Base-by-base conservation (phyloP, 495 filamentous ascomycete genomes). In the Penicillium coffeae region DNA sequence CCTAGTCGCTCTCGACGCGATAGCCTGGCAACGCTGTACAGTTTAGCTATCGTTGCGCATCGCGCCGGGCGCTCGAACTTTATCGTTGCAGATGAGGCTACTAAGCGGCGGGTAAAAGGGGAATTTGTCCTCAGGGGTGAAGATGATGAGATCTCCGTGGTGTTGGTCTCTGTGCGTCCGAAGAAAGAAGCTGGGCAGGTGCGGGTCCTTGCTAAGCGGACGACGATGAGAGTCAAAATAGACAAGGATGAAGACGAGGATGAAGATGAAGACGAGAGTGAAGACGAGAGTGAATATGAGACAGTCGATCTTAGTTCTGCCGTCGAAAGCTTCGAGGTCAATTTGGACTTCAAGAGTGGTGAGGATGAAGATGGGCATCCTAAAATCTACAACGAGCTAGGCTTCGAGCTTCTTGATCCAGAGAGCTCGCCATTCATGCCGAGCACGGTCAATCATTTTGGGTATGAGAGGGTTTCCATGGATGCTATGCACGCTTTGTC, bases 1-100 rank as follows among this genome's bases (percentile, higher is more conserved):
- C 25, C 25, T 10, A 21, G 33, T 8, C 2, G 14, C 14, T n/a
- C n/a, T 1, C 40, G 41, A 3, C 21, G 38, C 7, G 45, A 53
- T 37, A 53, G 38, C 34, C 38, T 42, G 41, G 43, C 45, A 13
- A 53, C 47, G 18, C 30, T 53, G n/a, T 53, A 48, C n/a, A 44
- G 38, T 0, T 21, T 53, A 13, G 50, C 50, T 3, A 30, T 48
- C 21, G 27, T 48, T 15, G 50, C 50, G 0, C 21, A 48, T 27
- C 38, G 45, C 2, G 30, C 38, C 13, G 45, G 50, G n/a, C 21
- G 32, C 16, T 32, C 38, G 13, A 22, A 34, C 21, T 53, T 53
- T 14, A 15, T 48, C 7, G 39, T 53, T 7, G 45, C 39, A 22
- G 51, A 48, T 45, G 19, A 42, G 10, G 16, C 43, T 22, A 44